Conservation (phyloP, 441 rosid species). For the Pelargonium australe region DNA sequence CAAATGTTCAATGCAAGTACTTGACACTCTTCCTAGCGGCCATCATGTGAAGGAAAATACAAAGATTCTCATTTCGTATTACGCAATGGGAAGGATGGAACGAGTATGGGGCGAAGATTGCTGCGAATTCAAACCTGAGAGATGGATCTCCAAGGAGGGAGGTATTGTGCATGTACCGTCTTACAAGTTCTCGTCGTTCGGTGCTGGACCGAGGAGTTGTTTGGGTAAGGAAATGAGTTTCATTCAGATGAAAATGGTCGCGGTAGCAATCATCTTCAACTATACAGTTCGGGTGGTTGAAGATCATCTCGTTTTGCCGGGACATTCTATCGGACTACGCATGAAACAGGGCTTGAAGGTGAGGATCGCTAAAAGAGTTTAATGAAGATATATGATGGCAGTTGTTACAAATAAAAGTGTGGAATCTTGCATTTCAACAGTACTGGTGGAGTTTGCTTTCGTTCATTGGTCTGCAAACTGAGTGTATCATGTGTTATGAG, state of each 20-base stretch:
- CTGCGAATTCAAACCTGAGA: no score
- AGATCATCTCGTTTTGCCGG: constrained; percentile 21
- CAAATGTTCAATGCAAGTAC: constrained; percentile 16
- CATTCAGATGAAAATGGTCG: constrained; percentile 11
- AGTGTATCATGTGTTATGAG: no score
- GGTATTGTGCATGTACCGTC: no score
- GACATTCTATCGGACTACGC: constrained; percentile 22
- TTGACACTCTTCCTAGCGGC: constrained; percentile 30
- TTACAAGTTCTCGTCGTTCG: constrained; percentile 27
- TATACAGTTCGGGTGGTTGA: constrained; percentile 22
- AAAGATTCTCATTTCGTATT: constrained; percentile 24
- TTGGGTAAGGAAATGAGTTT: constrained; percentile 34
- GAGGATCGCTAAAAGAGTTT: no score
- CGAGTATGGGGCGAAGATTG: no score
- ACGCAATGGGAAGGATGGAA: constrained; percentile 21
- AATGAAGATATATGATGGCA: no score
- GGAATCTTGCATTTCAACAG: no score
- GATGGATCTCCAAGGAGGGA: no score
- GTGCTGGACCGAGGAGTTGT: constrained; percentile 37
- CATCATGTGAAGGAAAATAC: constrained; percentile 18
- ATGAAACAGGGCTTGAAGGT: constrained; percentile 2
- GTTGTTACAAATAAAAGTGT: no score
- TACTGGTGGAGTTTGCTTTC: no score
- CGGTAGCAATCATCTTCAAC: constrained; percentile 20
- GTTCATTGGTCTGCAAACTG: no score